Base-by-base conservation (phyloP, 768 basidiomycete genomes). In the Phallus indusiatus region DNA sequence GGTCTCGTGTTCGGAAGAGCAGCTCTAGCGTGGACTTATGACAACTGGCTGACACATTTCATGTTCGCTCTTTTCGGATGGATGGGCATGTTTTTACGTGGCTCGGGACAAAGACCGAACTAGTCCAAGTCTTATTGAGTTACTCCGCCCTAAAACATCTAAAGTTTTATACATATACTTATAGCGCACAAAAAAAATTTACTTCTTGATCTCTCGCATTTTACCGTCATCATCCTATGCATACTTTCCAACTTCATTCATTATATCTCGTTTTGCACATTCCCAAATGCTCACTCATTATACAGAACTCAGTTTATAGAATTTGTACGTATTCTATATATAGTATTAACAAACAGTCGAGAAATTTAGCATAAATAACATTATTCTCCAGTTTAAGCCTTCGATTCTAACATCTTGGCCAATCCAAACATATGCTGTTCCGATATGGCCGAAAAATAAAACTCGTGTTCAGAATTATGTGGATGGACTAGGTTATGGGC, bases 391-490 rank as follows among this genome's bases (percentile, higher is more conserved):
- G 16, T 16, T 51, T 20, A 34, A 34, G 12, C 18, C 3, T 14
- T 34, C 50, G 2, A 3, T 22, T 17, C 21, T 35, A 71, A 48
- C 3, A 71, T 60, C 20, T 55, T 35, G 8, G 67, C 65, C 46
- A 75, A 68, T 14, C 64, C 63, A 1, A 68, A 47, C 33, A 76
- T 68, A 61, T 72, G 72, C 33, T 68, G 79, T 71, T 96, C 90
- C 63, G 88, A 90, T 18, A 97, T 88, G 6, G 89, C 84, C 28
- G 91, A 91, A 66, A 95, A 94, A 70, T 91, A 96, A 70, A 96
- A 97, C 63, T 93, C 91, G 63, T 95, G 94, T 67, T 94, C 86
- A 0, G 90, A 85, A 69, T 95, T 94, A 66, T 96, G 94, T 0
- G 83, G 81, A 47, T 83, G 78, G 16, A 94, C 86, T 1, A 96